phyloP scores from a whole-genome alignment of 2,329 filamentous ascomycete species.

The Macrophomina tecta region DNA sequence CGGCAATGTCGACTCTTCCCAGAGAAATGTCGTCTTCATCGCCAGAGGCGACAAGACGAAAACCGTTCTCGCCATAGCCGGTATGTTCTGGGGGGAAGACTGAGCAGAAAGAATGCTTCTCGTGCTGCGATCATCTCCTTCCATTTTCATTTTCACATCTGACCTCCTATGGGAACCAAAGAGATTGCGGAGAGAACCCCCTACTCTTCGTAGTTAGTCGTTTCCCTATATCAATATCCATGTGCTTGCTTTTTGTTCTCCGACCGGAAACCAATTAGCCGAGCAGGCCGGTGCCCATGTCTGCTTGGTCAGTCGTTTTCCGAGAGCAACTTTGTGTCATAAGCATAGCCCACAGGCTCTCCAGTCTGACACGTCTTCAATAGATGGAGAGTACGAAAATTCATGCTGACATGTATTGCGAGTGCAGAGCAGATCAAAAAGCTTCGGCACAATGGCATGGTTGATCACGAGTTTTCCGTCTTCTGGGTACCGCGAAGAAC shows the following conservation, averaged over 20 bases:
- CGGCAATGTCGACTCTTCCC: slow-evolving; percentile 89
- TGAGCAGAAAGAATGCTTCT: slow-evolving; percentile 15
- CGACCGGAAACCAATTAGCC: slow-evolving; percentile 15
- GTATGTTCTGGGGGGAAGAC: slow-evolving; percentile 58
- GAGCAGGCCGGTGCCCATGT: background rate
- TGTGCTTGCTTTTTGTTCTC: slow-evolving; percentile 18
- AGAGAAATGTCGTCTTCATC: slow-evolving; percentile 94
- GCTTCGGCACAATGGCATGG: slow-evolving; percentile 83
- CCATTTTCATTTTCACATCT: background rate
- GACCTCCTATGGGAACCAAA: slow-evolving; percentile 59
- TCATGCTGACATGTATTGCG: slow-evolving; percentile 56
- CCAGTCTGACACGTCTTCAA: background rate
- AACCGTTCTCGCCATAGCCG: slow-evolving; percentile 84
- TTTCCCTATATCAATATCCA: slow-evolving; percentile 57
- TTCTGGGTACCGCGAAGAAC: slow-evolving; percentile 96
- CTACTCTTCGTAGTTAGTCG: slow-evolving; percentile 64
- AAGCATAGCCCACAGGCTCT: slow-evolving; percentile 24
- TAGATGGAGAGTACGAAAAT: slow-evolving; percentile 27
- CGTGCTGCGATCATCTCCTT: background rate
- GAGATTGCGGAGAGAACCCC: slow-evolving; percentile 62
- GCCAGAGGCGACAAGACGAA: slow-evolving; percentile 87
- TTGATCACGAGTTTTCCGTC: slow-evolving; percentile 93
- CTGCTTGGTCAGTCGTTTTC: slow-evolving; percentile 20
- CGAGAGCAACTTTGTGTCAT: slow-evolving; percentile 9
- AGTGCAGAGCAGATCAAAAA: slow-evolving; percentile 86